Base-by-base conservation (phyloP, 1,139 yeast genomes). In the Ogataea hybrid region DNA sequence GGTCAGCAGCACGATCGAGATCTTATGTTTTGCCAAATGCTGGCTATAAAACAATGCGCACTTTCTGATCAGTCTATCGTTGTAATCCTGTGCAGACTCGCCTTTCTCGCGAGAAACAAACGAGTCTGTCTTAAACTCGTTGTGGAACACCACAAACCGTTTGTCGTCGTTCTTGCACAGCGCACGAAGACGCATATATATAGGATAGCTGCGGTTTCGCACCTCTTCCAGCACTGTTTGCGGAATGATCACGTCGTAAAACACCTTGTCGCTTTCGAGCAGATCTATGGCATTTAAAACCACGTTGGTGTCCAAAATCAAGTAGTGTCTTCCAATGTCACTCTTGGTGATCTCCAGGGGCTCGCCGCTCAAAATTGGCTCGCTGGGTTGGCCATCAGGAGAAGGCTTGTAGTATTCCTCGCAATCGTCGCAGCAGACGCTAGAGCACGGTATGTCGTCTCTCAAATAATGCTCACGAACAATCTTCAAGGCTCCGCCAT, bases 191-290 rank as follows among this genome's bases (percentile, higher is more conserved):
- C 98, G 74, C 55, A 85, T 83, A 60, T 90, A 94, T 22, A 90
- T 82, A 2, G 98, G 97, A 56, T 82, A 78, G 34, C 96, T 86
- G 57, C 85, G 73, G 61, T 88, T 89, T 50, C 89, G 78, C 15
- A 90, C 96, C 63, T 94, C 97, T 56, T 94, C 97, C 34, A 94
- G 70, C 1, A 88, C 97, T 3, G 95, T 84, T 62, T 94, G 98
- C 2, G 97, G 96, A 12, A 94, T 69, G 43, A 94, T 83, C 17
- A 90, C 96, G 65, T 94, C 97, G 58, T 76, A 83, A 59, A 94
- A 88, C 44, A 87, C 83, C 35, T 77, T 75, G 28, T 73, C 72
- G 57, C 81, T 83, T 62, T 94, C 99, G 48, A 94, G 68, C 49
- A 92, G 67, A 63, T 92, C 98, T 49, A 94, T 90, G 6, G 96